Conservation (phyloP, 1,139 yeast genomes). For the Kodamaea anthophila region DNA sequence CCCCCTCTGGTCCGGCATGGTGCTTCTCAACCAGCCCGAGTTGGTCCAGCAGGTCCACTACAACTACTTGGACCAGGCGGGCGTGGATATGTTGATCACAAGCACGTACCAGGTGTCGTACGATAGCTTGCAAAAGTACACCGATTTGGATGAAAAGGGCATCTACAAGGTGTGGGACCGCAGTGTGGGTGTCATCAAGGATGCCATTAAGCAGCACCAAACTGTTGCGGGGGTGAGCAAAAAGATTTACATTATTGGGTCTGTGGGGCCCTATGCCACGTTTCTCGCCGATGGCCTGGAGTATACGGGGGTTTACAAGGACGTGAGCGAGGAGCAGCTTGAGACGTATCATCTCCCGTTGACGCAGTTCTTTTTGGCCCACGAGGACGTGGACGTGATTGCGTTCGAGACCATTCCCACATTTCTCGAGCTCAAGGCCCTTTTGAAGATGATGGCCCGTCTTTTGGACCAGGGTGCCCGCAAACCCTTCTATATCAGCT, state of each 20-base stretch:
- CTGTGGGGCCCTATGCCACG: constrained; percentile 74
- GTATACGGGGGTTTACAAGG: constrained; percentile 56
- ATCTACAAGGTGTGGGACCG: constrained; percentile 23
- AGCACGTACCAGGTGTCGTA: constrained; percentile 59
- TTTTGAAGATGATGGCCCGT: constrained; percentile 18
- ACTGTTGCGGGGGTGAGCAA: constrained; percentile 1
- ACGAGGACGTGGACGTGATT: constrained; percentile 43
- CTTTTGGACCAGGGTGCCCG: constrained; percentile 9
- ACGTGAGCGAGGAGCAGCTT: constrained; percentile 23
- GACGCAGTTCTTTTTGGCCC: constrained; percentile 29
- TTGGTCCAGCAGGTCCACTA: constrained; percentile 45
- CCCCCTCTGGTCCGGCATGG: constrained; percentile 59
- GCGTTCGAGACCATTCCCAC: constrained; percentile 65
- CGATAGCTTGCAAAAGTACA: constrained; percentile 30
- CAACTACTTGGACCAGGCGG: constrained; percentile 45
- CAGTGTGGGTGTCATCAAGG: constrained; percentile 25
- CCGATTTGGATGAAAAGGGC: constrained; percentile 21
- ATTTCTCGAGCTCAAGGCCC: constrained; percentile 39
- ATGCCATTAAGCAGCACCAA: constrained; percentile 17
- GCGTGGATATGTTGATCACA: constrained; percentile 48
- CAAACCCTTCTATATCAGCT: constrained; percentile 27
- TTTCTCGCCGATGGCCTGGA: constrained; percentile 60
- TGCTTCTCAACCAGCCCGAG: constrained; percentile 42
- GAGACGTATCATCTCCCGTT: constrained; percentile 45
- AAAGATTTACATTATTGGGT: constrained; percentile 40